Base-by-base conservation (phyloP, 148 eudicot genomes). In the Nepenthes mirabilis region DNA sequence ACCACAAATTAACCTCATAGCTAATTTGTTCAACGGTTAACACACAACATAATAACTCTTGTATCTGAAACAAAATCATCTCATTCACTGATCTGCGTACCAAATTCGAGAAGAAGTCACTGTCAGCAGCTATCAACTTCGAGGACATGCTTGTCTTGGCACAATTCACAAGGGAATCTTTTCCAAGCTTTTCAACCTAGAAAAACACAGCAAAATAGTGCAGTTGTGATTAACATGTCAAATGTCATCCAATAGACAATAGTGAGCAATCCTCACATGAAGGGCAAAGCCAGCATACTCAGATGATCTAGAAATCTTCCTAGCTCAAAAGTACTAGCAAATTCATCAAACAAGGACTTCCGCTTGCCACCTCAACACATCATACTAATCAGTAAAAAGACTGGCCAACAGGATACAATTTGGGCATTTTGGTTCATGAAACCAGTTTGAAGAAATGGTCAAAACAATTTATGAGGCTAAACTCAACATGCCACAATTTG, bases 111-210 rank as follows among this genome's bases (percentile, higher is more conserved):
- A 88, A 91, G 77, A 91, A 91, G 81, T 86, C 84, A 55, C 95
- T 84, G 63, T 90, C 91, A 37, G 74, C 79, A 36, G 82, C 86
- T 52, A 87, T 75, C 80, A 90, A 70, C 70, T 87, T 90, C 2
- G 97, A 90, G 8, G 97, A 87, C 95, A 90, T 91, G 88, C 98
- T 72, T 68, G 98, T 91, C 87, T 85, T 91, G 63, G 98, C 98
- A 79, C 96, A 85, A 68, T 91, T 91, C 14, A 86, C 61, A 57
- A 91, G 86, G 37, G 94, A 80, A 64, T 91, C 96, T 83, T 88
- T 88, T 36, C 94, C 94, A 52, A 91, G 97, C 74, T 83, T 91
- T 49, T 91, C 95, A 76, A 90, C 97, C 97, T 90, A 74, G 10
- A 47, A 36, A 63, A 40, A 64, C 10, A 35, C 53, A 10, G 33